Evolutionary conservation across 331 rosid genomes (phyloP).

Genomic region (Pyracantha coccinea): DNA sequence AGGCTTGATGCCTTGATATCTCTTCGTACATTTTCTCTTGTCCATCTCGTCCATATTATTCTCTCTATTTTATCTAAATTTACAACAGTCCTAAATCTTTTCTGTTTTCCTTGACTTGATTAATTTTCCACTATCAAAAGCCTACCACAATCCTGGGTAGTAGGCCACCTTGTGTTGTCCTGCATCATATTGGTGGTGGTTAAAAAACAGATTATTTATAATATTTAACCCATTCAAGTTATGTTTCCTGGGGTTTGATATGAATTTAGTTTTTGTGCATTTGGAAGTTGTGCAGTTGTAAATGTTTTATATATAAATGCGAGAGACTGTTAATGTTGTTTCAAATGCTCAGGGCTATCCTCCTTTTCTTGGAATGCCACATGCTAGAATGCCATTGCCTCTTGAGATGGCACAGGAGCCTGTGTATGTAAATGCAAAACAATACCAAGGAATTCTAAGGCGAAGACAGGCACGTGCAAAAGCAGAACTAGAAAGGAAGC

Average conservation of each 20-base stretch:
- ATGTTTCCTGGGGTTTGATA: neutral
- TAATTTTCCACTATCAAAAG: neutral
- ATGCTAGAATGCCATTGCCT: conserved; percentile 93
- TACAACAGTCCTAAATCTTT: neutral
- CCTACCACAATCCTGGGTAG: neutral
- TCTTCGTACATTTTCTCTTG: neutral
- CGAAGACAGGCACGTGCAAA: conserved; percentile 97
- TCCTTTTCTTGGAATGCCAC: conserved; percentile 81
- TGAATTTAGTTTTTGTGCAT: neutral
- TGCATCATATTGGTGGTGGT: neutral
- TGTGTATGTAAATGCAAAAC: conserved; percentile 95
- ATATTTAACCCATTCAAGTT: neutral
- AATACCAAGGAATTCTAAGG: conserved; percentile 96
- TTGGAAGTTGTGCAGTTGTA: neutral
- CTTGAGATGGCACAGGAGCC: conserved; percentile 97
- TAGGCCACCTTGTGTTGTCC: neutral
- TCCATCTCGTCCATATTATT: neutral
- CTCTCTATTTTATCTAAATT: too few species aligned
- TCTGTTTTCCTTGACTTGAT: neutral
- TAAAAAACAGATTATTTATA: neutral
- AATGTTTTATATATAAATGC: neutral
- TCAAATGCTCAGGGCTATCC: conserved; percentile 58
- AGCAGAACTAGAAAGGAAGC: conserved; percentile 92
- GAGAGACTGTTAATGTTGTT: neutral
- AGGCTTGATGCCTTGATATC: neutral